These are phyloP conservation scores for Trametes elegans DNA, from an alignment of 768 basidiomycete genomes.

Conservation along the genomic window DNA sequence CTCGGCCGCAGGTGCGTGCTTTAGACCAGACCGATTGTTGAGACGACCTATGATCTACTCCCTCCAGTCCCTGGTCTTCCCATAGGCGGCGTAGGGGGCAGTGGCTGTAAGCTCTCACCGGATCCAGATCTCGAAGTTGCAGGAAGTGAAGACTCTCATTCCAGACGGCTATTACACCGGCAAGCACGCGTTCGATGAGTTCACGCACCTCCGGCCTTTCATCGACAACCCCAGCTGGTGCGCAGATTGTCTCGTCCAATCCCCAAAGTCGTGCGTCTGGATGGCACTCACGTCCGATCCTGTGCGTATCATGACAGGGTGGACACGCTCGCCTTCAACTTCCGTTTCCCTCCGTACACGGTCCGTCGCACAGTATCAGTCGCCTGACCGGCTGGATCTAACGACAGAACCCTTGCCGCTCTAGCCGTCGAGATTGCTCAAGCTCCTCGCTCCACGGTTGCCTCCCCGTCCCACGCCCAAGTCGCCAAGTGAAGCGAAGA, in stretches of 20 bases:
- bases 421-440: too few relatives aligned
- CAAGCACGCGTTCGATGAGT: slow-evolving; percentile 69
- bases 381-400: too few relatives aligned
- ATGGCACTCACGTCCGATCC: background rate
- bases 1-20: slow-evolving; percentile 52
- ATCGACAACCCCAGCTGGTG: slow-evolving; percentile 39
- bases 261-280: background rate
- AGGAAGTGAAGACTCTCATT: slow-evolving; percentile 49
- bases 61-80: slow-evolving; percentile 56
- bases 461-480: too few relatives aligned
- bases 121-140: slow-evolving; percentile 31
- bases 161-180: slow-evolving; percentile 61
- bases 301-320: background rate
- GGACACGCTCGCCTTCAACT: slow-evolving; percentile 6
- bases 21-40: slow-evolving; percentile 27
- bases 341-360: slow-evolving; percentile 17
- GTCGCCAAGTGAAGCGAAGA: too few relatives aligned
- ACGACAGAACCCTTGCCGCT: too few relatives aligned
- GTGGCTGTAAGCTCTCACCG: background rate
- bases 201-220: slow-evolving; percentile 69
- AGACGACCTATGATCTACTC: slow-evolving; percentile 42
- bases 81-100: slow-evolving; percentile 63
- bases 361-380: too few relatives aligned
- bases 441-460: too few relatives aligned
- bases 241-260: slow-evolving; percentile 4